phyloP scores from a whole-genome alignment of 2,329 filamentous ascomycete genomes.

The Aspergillus sp. region DNA sequence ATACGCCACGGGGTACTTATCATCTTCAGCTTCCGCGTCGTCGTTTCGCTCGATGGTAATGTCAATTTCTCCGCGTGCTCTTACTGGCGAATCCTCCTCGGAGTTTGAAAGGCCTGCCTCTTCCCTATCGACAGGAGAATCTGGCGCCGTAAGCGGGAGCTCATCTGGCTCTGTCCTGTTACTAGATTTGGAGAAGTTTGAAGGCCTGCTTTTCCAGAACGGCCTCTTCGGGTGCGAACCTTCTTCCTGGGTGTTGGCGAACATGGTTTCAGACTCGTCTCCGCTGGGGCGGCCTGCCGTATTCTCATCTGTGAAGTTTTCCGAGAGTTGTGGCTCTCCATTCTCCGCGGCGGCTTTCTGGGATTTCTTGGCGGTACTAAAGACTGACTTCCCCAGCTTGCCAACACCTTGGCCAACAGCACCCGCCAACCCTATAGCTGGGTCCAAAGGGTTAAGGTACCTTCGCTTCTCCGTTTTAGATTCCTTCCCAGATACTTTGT shows the following conservation, averaged over 20 bases:
- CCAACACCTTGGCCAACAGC: slow-evolving; percentile 51
- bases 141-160: slow-evolving; percentile 37
- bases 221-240: slow-evolving; percentile 24
- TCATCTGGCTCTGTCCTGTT: slow-evolving; percentile 31
- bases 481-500: slow-evolving; percentile 10
- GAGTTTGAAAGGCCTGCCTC: slow-evolving; percentile 1
- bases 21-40: slow-evolving; percentile 19
- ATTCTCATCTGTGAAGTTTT: slow-evolving; percentile 31
- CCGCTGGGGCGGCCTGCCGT: slow-evolving; percentile 8
- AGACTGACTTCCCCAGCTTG: slow-evolving; percentile 46
- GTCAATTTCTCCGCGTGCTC: slow-evolving; percentile 11
- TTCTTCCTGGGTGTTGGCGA: neutral
- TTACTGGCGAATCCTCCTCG: slow-evolving; percentile 5
- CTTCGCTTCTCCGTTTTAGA: slow-evolving; percentile 18
- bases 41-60: slow-evolving; percentile 24
- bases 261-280: neutral
- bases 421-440: slow-evolving; percentile 53
- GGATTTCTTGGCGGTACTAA: slow-evolving; percentile 44
- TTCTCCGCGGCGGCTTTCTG: slow-evolving; percentile 38
- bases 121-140: slow-evolving; percentile 20
- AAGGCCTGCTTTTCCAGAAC: slow-evolving; percentile 35
- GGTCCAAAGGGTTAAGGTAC: slow-evolving; percentile 38
- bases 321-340: slow-evolving; percentile 32
- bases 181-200: slow-evolving; percentile 28
- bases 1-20: slow-evolving; percentile 62